Conservation (phyloP, 148 eudicot species). For the Fagopyrum tataricum region DNA sequence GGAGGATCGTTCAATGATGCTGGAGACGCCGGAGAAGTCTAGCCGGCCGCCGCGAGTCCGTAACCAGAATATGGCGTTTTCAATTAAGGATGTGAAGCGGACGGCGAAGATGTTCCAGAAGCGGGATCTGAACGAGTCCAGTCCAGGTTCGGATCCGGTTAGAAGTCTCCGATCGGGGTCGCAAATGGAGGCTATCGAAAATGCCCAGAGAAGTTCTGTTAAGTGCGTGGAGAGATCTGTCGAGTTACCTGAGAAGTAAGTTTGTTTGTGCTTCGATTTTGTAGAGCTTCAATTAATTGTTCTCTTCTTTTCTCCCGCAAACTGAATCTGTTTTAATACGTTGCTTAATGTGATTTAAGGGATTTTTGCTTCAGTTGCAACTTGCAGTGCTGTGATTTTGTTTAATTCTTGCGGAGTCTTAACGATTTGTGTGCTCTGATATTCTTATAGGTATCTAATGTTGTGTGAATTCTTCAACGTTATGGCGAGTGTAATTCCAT, state of each 20-base stretch:
- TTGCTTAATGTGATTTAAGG: too few relatives aligned
- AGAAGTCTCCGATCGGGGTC: not conserved
- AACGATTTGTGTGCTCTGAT: conserved; percentile 7
- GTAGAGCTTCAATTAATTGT: conserved; percentile 1
- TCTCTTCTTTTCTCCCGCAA: too few relatives aligned
- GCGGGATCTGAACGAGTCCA: conserved; percentile 15
- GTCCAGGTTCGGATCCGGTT: not conserved
- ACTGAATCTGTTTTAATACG: too few relatives aligned
- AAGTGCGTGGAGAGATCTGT: conserved; percentile 17
- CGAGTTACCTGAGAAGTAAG: conserved; percentile 56
- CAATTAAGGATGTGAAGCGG: conserved; percentile 47
- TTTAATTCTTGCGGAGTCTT: not conserved
- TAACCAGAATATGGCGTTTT: conserved; percentile 30
- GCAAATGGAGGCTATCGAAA: not conserved
- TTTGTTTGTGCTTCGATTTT: not conserved
- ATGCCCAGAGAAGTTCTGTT: not conserved
- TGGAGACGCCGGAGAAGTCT: conserved; percentile 44
- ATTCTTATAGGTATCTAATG: conserved; percentile 43
- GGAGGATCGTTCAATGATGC: not conserved
- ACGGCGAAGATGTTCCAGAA: conserved; percentile 33
- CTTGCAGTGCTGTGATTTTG: not conserved
- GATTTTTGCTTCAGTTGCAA: not conserved
- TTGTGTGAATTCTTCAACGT: conserved; percentile 63
- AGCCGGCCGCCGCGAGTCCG: conserved; percentile 28
- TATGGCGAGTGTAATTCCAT: conserved; percentile 58